These are phyloP conservation scores for Lolium perenne DNA, from an alignment of 176 grass and related monocot species.

Conservation along the genomic window DNA sequence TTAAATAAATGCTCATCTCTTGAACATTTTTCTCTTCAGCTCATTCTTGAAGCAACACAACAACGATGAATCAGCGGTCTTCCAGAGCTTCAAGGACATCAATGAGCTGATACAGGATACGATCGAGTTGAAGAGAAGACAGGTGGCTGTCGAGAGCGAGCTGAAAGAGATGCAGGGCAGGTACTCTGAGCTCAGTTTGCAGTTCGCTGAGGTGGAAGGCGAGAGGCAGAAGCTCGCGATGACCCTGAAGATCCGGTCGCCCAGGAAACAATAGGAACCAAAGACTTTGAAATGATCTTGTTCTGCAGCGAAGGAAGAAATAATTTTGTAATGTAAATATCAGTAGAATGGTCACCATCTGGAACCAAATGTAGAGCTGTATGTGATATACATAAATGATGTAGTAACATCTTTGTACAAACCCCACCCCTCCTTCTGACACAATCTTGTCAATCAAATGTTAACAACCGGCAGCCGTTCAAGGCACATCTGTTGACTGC, in stretches of 20 bases:
- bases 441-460: constrained; percentile 31
- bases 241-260: constrained; percentile 66
- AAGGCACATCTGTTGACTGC: constrained; percentile 1
- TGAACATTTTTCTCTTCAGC: constrained; percentile 45
- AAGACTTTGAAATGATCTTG: constrained; percentile 14
- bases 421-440: not conserved
- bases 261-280: constrained; percentile 54
- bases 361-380: constrained; percentile 39
- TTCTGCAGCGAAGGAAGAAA: not conserved
- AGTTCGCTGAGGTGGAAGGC: constrained; percentile 90
- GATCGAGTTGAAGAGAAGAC: constrained; percentile 75
- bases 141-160: constrained; percentile 69
- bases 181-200: constrained; percentile 92
- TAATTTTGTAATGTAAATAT: constrained; percentile 60
- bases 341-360: constrained; percentile 34
- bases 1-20: not conserved
- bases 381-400: constrained; percentile 46
- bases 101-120: constrained; percentile 98
- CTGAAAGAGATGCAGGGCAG: constrained; percentile 87
- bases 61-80: constrained; percentile 75
- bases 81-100: constrained; percentile 95
- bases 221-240: constrained; percentile 87
- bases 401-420: constrained; percentile 39
- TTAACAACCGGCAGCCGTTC: constrained; percentile 27
- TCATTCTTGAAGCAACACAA: constrained; percentile 96